phyloP scores from a whole-genome alignment of 306 rosid genomes.

The Senna siamea region DNA sequence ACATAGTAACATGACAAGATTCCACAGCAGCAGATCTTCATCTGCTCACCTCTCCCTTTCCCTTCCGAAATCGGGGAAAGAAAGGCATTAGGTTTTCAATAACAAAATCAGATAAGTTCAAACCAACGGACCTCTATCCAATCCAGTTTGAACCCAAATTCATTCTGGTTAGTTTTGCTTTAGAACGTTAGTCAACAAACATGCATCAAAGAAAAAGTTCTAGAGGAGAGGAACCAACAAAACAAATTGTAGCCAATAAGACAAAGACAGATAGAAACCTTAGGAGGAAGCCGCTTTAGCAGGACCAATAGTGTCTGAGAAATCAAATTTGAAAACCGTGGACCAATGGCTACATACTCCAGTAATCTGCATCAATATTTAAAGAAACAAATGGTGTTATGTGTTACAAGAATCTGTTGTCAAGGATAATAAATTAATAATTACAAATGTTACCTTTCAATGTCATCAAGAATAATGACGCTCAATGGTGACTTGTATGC shows the following conservation, averaged over 20 bases:
- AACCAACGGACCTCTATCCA: background rate
- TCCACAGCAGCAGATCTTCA: conserved; percentile 28
- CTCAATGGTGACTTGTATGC: conserved; percentile 98
- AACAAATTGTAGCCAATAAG: conserved; percentile 7
- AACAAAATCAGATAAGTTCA: conserved; percentile 9
- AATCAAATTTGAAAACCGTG: conserved; percentile 88
- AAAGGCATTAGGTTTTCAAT: background rate
- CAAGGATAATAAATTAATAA: conserved; percentile 39
- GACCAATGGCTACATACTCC: conserved; percentile 92
- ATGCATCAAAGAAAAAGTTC: conserved; percentile 17
- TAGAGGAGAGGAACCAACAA: background rate
- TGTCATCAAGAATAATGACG: conserved; percentile 91
- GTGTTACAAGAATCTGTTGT: conserved; percentile 7
- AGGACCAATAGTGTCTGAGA: conserved; percentile 85
- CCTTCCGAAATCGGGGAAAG: background rate
- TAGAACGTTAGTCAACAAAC: conserved; percentile 9
- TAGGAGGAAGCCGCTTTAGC: conserved; percentile 92
- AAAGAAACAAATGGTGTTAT: conserved; percentile 10
- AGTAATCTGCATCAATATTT: conserved; percentile 62
- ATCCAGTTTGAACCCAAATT: conserved; percentile 9
- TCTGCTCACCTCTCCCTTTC: background rate
- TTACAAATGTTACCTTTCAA: conserved; percentile 71
- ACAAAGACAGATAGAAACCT: conserved; percentile 56
- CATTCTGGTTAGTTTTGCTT: conserved; percentile 17
- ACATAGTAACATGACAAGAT: conserved; percentile 14